phyloP scores from a whole-genome alignment of 441 rosid species.

The Pelargonium citronellum region DNA sequence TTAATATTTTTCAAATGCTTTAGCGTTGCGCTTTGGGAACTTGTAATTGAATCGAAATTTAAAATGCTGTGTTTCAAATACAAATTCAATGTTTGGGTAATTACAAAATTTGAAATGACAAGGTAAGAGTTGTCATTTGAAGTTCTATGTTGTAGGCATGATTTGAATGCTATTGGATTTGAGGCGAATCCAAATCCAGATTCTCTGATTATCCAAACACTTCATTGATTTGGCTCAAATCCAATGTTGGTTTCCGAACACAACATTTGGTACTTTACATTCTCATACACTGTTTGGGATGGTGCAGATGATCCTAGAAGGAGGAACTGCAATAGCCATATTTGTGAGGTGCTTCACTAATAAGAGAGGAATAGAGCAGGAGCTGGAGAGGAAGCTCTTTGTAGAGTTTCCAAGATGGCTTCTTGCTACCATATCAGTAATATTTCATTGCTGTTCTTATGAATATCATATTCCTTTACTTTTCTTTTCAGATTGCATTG shows the following conservation, averaged over 20 bases:
- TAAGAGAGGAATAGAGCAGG: constrained; percentile 70
- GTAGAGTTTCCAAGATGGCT: constrained; percentile 63
- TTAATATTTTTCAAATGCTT: too few species aligned
- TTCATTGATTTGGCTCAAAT: neutral
- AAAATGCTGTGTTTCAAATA: too few species aligned
- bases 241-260: neutral
- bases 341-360: constrained; percentile 83
- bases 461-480: constrained; percentile 2
- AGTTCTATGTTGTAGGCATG: too few species aligned
- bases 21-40: too few species aligned
- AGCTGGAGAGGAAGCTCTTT: constrained; percentile 49
- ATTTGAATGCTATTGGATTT: too few species aligned
- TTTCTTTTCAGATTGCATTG: neutral
- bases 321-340: constrained; percentile 80
- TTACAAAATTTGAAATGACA: too few species aligned
- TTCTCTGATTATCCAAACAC: neutral
- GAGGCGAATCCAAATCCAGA: too few species aligned
- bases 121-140: too few species aligned
- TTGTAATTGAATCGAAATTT: too few species aligned
- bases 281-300: constrained; percentile 7
- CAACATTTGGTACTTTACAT: neutral
- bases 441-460: neutral
- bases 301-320: constrained; percentile 72
- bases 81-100: too few species aligned
- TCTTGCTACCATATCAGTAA: constrained; percentile 80